Base-by-base conservation (phyloP, 108 stramenopile genomes). In the Skeletonema tropicum region DNA sequence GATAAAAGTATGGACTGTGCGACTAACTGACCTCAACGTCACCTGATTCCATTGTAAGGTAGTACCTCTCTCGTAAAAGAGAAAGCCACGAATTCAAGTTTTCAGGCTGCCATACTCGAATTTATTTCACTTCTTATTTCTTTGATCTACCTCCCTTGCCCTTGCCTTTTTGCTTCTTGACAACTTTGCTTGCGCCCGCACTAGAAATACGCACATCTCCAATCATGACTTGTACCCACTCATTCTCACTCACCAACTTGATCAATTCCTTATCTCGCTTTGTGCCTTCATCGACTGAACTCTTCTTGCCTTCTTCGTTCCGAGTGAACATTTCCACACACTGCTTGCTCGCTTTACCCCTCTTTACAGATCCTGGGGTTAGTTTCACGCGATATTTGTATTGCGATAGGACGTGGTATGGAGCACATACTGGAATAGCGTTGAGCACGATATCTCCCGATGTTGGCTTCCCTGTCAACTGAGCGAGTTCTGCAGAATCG, bases 401-500 rank as follows among this genome's bases (percentile, higher is more conserved):
- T 57, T 93, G 74, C 25, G 90, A 89, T 32, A 98, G 73, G 15
- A 92, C 87, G 17, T 86, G 76, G 74, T 98, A 98, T 19, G 98
- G 98, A 17, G 92, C 98, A 77, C 95, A 96, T 13, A 98, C 97
- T 2, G 98, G 97, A 1, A 97, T 75, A 6, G 97, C 98, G 71
- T 85, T 88, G 4, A 97, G 79, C 64, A 98, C 66, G 31, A 90
- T 55, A 81, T 98, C 98, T 21, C 95, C 89, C 9, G 80, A 39
- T 14, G 77, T 83, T 23, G 96, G 94, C 67, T 90, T 94, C 13
- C 95, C 94, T 10, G 96, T 94, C 57, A 97, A 79, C 23, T 91
- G 90, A 33, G 66, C 75, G 9, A 95, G 71, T 73, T 97, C 97
- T 3, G 72, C 75, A 13, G 87, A 86, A 74, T 91, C 94, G 57